Evolutionary conservation across 148 eudicot species (phyloP), one percentile per base, ranked within the genome.

Genomic region (Cornus florida): DNA sequence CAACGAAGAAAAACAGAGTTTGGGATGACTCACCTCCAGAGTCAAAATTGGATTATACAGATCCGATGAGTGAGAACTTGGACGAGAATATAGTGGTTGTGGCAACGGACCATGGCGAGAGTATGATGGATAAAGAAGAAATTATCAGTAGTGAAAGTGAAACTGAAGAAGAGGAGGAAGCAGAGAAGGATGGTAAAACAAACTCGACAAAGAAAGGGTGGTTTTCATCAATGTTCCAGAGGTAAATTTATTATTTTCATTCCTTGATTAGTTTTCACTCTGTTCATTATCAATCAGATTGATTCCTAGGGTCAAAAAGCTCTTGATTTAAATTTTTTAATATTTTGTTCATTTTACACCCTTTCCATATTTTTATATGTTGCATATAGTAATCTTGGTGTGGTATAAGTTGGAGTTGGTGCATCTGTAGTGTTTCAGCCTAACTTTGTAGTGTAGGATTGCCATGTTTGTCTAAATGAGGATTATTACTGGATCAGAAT

Each of bases 101-200:
- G 38, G 86, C 86, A 7, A 86, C 82, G n/a, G 83, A 85, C 75
- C 86, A 75, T 79, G 97, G 99, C 43, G 93, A 89, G 93, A 95
- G 99, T 85, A 87, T 89, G 99, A 96, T 96, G 99, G 97, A 96
- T 84, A 87, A 82, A 87, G 99, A 96, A 48, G 99, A 96, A 86
- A 87, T 91, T 75, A 2, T 96, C 43, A 93, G 93, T 74, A 95
- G 99, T 86, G 99, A 96, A 7, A 87, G 91, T 43, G 96, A 95
- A 79, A 81, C 80, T 46, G 97, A 93, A 68, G 97, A 92, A 67
- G 93, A 89, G 76, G 93, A 87, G 81, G 86, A 89, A 16, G 82
- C 24, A 5, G 92, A 43, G 68, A 86, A 81, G 76, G 91, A 76
- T 67, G 69, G 82, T 6, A 91, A 88, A 89, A 82, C 35, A 28